Percentiles rank a stretch among this genome's conserved stretches.
phyloP scores from a whole-genome alignment of 371 early-diverging fungal species.

The Circinella umbellata region DNA sequence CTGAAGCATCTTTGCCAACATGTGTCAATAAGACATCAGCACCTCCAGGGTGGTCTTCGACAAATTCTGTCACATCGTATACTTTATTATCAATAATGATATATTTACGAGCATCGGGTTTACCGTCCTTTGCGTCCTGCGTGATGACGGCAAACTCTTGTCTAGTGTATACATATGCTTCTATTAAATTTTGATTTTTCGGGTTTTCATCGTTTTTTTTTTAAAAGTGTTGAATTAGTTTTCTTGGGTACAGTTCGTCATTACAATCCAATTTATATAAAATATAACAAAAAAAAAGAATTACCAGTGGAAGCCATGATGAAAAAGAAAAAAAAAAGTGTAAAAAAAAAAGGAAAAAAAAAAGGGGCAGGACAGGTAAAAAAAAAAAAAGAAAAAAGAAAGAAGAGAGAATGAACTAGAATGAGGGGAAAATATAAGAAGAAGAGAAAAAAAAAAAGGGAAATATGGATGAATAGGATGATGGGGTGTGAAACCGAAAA shows the following conservation, averaged over 20 bases:
- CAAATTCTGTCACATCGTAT: constrained; percentile 87
- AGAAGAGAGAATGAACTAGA: background rate
- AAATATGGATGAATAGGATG: background rate
- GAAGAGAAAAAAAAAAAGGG: background rate
- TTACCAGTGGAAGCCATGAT: constrained; percentile 10
- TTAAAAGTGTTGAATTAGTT: background rate
- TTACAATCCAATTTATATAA: background rate
- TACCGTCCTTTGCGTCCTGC: constrained; percentile 50
- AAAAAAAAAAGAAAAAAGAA: background rate
- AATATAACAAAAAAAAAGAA: background rate
- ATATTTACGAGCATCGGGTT: constrained; percentile 57
- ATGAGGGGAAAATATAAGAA: background rate
- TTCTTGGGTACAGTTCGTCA: background rate
- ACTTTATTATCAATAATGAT: constrained; percentile 84
- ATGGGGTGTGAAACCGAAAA: background rate
- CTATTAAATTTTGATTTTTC: background rate
- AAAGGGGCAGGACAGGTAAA: background rate
- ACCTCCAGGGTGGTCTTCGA: constrained; percentile 88
- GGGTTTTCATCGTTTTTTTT: background rate
- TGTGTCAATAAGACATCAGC: constrained; percentile 70
- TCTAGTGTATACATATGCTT: constrained; percentile 22
- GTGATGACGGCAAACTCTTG: constrained; percentile 41
- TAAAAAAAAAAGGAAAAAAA: constrained; percentile 5
- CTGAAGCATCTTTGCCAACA: constrained; percentile 84
- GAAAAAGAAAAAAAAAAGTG: background rate